A percentile compares a stretch with the other conserved stretches of the same genome.
These are phyloP conservation scores for Serpula lacrymans DNA, from an alignment of 768 basidiomycete species.

Conservation along the genomic window DNA sequence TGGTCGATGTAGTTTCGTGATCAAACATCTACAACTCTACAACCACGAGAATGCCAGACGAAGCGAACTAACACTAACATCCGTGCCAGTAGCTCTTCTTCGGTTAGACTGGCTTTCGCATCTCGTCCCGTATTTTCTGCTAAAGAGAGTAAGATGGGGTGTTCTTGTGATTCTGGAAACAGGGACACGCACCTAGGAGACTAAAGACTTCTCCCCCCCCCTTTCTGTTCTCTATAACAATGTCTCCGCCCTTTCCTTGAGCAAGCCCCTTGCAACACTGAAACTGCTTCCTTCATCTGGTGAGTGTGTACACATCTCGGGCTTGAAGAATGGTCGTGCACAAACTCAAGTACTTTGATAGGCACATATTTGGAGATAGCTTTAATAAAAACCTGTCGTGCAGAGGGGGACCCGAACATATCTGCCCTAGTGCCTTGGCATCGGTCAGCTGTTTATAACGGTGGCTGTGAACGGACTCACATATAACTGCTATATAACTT, in stretches of 20 bases:
- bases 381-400: slow-evolving; percentile 25
- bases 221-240: slow-evolving; percentile 12
- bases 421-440: slow-evolving; percentile 2
- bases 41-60: slow-evolving; percentile 1
- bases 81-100: slow-evolving; percentile 9
- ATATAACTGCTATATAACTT: slow-evolving; percentile 5
- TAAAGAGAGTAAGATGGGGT: slow-evolving; percentile 6
- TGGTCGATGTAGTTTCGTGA: slow-evolving; percentile 62
- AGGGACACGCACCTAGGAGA: slow-evolving; percentile 34
- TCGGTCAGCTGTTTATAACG: neutral
- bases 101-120: slow-evolving; percentile 19
- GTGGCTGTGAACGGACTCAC: neutral
- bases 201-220: slow-evolving; percentile 19
- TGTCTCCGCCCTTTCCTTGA: slow-evolving; percentile 12
- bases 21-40: too few relatives aligned
- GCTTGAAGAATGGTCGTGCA: slow-evolving; percentile 26
- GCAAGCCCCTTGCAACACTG: slow-evolving; percentile 13
- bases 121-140: slow-evolving; percentile 25
- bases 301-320: slow-evolving; percentile 18
- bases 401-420: slow-evolving; percentile 8
- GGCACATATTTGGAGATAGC: slow-evolving; percentile 30
- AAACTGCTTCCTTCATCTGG: slow-evolving; percentile 4
- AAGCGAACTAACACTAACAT: slow-evolving; percentile 6
- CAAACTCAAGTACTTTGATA: slow-evolving; percentile 26
- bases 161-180: neutral